These are phyloP conservation scores for Phytophthora hybrid DNA, from an alignment of 352 stramenopile species.

Conservation along the genomic window DNA sequence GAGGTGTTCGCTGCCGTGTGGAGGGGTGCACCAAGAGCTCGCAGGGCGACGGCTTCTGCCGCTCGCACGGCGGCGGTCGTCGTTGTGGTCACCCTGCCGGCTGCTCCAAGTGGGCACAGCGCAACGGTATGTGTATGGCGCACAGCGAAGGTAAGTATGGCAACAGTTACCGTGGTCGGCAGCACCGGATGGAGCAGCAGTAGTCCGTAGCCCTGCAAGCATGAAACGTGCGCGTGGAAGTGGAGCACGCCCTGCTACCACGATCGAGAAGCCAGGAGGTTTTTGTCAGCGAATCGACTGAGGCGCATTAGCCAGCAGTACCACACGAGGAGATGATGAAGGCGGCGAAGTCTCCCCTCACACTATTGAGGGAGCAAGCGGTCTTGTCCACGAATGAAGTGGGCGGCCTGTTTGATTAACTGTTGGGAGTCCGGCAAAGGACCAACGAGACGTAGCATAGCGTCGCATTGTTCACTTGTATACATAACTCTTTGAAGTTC, in stretches of 20 bases:
- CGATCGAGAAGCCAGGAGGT: slow-evolving; percentile 12
- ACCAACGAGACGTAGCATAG: slow-evolving; percentile 15
- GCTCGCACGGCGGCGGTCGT: slow-evolving; percentile 74
- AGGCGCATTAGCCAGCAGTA: slow-evolving; percentile 28
- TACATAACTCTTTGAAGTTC: slow-evolving; percentile 20
- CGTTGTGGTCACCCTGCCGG: slow-evolving; percentile 77
- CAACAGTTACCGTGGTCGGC: slow-evolving; percentile 79
- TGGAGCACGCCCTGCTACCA: slow-evolving; percentile 18
- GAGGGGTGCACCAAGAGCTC: slow-evolving; percentile 86
- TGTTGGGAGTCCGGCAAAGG: slow-evolving; percentile 14
- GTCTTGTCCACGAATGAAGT: slow-evolving; percentile 38
- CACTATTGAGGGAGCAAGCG: slow-evolving; percentile 25
- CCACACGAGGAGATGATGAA: slow-evolving; percentile 38
- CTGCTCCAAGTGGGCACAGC: slow-evolving; percentile 85
- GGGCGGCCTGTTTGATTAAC: slow-evolving; percentile 23
- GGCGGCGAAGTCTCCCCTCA: slow-evolving; percentile 19
- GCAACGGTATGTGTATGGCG: slow-evolving; percentile 89
- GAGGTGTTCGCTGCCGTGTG: slow-evolving; percentile 83
- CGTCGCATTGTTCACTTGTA: slow-evolving; percentile 35
- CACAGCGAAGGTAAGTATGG: slow-evolving; percentile 86
- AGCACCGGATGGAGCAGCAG: slow-evolving; percentile 50
- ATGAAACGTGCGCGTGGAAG: slow-evolving; percentile 16
- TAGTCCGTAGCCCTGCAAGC: slow-evolving; percentile 17
- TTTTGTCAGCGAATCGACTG: slow-evolving; percentile 31
- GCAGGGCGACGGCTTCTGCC: slow-evolving; percentile 86